Evolutionary conservation across 2,329 filamentous ascomycete genomes (phyloP), one percentile per base, ranked within the genome.

Genomic region (Monosporascus sp.): DNA sequence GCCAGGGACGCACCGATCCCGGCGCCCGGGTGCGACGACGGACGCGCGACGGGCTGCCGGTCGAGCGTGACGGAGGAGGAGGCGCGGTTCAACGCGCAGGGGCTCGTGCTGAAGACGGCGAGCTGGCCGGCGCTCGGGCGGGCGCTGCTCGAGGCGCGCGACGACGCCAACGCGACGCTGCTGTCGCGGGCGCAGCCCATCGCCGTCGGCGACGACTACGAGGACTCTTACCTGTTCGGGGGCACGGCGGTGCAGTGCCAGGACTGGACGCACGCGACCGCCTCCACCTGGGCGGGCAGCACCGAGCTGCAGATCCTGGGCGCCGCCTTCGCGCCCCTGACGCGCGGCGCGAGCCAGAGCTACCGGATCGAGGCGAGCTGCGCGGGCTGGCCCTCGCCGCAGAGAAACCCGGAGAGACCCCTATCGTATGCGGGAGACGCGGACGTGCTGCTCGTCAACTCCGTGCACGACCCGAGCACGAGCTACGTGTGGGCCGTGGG

Each of bases 381-480:
- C 56, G 61, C 74, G 24, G 69, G 70, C 1, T 77, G 73, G 73
- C 70, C 72, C 0, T 60, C 66, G 4, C 51, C 63, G 1, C 46
- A 67, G 14, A 62, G 59, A 6, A 74, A 74, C 57, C 69, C 68
- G 9, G 69, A 66, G 3, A 59, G 57, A 51, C 60, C 60, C 18
- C 45, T 63, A 5, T 11, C 31, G 20, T 61, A 66, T 41, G 57
- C 59, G 5, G 62, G 64, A 5, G 31, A 11, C 7, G 54, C 65
- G 5, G 62, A 65, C 17, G 66, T 76, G 34, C 57, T 77, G 48
- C 56, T 72, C 54, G 67, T 72, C 5, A 73, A 72, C 52, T 63
- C 70, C 11, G 62, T 67, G 2, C 65, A 65, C 52, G 74, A 77
- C 58, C 72, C 74, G 2, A 67, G 64, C 36, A 74, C 72, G 2